Evolutionary conservation across 352 stramenopile species (phyloP), one percentile per base, ranked within the genome.

Genomic region (Pythium coloratum): DNA sequence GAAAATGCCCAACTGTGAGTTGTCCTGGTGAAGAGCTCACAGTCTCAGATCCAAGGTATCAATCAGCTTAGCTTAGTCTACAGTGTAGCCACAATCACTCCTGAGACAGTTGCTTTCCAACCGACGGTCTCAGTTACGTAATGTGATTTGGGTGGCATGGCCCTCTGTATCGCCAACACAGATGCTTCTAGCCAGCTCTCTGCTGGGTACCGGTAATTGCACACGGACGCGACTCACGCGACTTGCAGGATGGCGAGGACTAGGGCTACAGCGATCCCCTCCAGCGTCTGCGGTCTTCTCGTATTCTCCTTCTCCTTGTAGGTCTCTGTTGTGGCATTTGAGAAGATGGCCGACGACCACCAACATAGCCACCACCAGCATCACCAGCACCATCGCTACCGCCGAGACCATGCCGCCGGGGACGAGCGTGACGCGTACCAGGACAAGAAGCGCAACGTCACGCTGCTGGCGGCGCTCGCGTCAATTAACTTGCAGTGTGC

Each of bases 401-500:
- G n/a, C 4, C 49, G 36, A 51, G n/a, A 46, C 32, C 2, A 10
- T 49, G 36, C 8, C 13, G 34, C 46, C 2, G 57, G 14, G 36
- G 66, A 72, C 28, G 59, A 51, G 18, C 59, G 59, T 1, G 59
- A 72, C 10, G 34, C 40, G 8, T 69, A 69, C 44, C 33, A 73
- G 32, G 40, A 67, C 40, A 69, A 69, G 62, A 66, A 66, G 55
- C 67, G 61, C 50, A 73, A 69, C 24, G 62, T 51, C 2, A 64
- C 50, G 38, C 49, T 73, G 36, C 62, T 73, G 20, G 54, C 67
- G 20, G 49, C 67, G 57, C 67, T 73, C 36, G 55, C 67, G 55
- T 44, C 67, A 0, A 67, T 73, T 56, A 62, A 73, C 50, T 8
- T 51, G 49, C 61, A 69, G 20, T 73, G 67, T 36, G 20, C 55